Evolutionary conservation across 192 early-diverging fungal genomes (phyloP).

Genomic region (Allomyces javanicus): DNA sequence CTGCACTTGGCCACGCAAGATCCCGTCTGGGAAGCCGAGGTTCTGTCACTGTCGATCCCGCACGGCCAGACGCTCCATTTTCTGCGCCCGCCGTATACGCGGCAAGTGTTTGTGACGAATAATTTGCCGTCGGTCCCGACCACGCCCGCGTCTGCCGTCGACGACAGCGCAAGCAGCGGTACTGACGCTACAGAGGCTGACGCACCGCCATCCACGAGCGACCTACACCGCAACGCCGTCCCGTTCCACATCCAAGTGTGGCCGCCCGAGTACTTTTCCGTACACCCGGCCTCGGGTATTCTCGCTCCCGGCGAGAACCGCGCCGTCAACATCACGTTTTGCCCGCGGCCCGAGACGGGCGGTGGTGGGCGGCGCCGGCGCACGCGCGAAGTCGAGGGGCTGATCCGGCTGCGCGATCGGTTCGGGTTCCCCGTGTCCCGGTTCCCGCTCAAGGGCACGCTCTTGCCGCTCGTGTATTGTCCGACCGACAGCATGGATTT

Average conservation of each 20-base stretch:
- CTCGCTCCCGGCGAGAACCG: neutral
- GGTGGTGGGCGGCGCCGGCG: neutral
- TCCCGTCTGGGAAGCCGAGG: neutral
- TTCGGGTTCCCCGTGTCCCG: constrained; percentile 1
- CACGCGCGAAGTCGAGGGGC: neutral
- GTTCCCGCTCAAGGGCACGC: neutral
- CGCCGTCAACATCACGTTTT: neutral
- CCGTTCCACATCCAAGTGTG: constrained; percentile 1
- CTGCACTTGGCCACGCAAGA: neutral
- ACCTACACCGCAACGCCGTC: neutral
- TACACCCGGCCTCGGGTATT: constrained; percentile 2
- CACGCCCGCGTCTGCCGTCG: too few species aligned
- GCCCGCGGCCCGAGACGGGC: neutral
- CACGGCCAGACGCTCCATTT: neutral
- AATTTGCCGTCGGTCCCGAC: too few species aligned
- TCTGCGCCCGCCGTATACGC: neutral
- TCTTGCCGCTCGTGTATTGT: neutral
- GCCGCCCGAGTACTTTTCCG: constrained; percentile 1
- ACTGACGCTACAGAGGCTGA: too few species aligned
- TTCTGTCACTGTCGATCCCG: neutral
- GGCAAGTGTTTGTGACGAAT: too few species aligned
- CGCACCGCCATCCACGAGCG: neutral
- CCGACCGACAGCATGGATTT: neutral
- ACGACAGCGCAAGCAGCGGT: too few species aligned
- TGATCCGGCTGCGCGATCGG: neutral